Conservation (phyloP, 1,284 basidiomycete species). For the Ustilago crameri region DNA sequence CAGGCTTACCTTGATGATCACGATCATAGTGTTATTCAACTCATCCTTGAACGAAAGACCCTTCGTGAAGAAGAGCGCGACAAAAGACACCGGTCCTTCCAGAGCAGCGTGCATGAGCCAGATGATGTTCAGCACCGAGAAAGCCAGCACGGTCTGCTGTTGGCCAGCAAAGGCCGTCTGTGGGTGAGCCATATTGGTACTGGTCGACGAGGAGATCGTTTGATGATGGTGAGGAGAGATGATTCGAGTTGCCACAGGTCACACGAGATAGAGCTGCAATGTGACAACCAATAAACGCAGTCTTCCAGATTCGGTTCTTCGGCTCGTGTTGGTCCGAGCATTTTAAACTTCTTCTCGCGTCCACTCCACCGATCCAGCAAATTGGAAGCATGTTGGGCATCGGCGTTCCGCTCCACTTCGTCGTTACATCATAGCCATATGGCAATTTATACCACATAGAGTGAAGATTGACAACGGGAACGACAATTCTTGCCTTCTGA, state of each 20-base stretch:
- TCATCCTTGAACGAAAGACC: slow-evolving; percentile 77
- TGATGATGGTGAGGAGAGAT: not conserved
- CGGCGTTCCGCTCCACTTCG: too few relatives aligned
- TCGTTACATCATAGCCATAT: too few relatives aligned
- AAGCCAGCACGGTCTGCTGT: slow-evolving; percentile 4
- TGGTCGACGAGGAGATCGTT: not conserved
- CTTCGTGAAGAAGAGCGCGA: slow-evolving; percentile 76
- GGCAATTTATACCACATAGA: too few relatives aligned
- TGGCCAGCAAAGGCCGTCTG: slow-evolving; percentile 35
- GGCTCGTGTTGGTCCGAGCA: slow-evolving; percentile 25
- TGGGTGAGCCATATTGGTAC: slow-evolving; percentile 40
- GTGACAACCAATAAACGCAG: slow-evolving; percentile 4
- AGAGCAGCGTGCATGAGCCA: slow-evolving; percentile 81
- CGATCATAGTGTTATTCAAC: slow-evolving; percentile 80
- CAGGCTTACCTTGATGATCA: slow-evolving; percentile 76
- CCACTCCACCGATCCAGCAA: too few relatives aligned
- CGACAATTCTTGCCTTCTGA: too few relatives aligned
- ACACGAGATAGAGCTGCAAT: slow-evolving; percentile 9
- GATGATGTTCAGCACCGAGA: slow-evolving; percentile 65
- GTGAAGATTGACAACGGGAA: too few relatives aligned
- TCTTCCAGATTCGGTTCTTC: slow-evolving; percentile 1
- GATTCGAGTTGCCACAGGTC: not conserved
- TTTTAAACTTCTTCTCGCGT: slow-evolving; percentile 11
- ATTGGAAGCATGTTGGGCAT: too few relatives aligned
- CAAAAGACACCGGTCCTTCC: slow-evolving; percentile 79